Evolutionary conservation across 257 asterid species (phyloP).

Genomic region (Fraxinus quadrangulata): DNA sequence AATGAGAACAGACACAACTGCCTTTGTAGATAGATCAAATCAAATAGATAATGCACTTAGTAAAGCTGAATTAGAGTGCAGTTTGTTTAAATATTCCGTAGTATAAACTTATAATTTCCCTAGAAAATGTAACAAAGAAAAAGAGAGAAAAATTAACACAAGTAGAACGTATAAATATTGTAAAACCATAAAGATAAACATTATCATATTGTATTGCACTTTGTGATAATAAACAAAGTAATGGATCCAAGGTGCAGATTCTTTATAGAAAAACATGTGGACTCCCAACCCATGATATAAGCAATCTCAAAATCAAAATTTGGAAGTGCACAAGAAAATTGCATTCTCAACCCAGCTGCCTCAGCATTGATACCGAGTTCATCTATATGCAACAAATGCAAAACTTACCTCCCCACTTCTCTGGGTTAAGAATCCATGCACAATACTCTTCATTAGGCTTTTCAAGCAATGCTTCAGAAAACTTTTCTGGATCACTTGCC

Average conservation of each 20-base stretch:
- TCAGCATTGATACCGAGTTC: not conserved
- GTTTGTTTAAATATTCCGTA: not conserved
- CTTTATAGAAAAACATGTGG: not conserved
- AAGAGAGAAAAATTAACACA: not conserved
- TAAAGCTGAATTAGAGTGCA: not conserved
- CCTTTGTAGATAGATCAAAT: not conserved
- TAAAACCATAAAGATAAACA: not conserved
- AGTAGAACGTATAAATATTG: not conserved
- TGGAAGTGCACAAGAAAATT: not conserved
- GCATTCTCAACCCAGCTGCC: not conserved
- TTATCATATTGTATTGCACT: not conserved
- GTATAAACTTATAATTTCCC: not conserved
- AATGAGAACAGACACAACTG: not conserved
- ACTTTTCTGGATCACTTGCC: slow-evolving; percentile 73
- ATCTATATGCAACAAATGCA: not conserved
- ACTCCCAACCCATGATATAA: not conserved
- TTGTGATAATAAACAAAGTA: not conserved
- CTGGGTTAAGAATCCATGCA: slow-evolving; percentile 89
- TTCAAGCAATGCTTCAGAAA: slow-evolving; percentile 85
- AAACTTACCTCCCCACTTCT: slow-evolving; percentile 94
- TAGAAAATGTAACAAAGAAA: not conserved
- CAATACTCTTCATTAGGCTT: slow-evolving; percentile 84
- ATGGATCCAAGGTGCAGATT: not conserved
- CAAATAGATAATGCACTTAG: not conserved
- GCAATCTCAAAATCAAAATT: not conserved